Evolutionary conservation across 768 basidiomycete genomes (phyloP), one percentile per base, ranked within the genome.

Genomic region (Boletus rufocinnamomeus): DNA sequence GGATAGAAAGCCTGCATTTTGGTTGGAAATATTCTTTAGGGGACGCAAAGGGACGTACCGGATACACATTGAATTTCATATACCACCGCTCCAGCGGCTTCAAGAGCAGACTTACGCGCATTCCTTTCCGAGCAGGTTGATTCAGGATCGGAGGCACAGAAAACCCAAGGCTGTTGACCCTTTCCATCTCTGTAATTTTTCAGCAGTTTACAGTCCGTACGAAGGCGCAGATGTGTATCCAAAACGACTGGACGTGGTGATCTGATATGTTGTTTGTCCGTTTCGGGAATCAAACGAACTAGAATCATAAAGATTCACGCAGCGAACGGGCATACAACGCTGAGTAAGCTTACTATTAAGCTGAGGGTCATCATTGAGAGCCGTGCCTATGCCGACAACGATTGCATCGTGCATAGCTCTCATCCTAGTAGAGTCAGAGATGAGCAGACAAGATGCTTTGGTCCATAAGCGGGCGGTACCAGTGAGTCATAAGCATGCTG

Each of bases 401-500:
- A 99, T 98, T 10, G 83, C 94, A 66, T 97, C 93, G 74, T 98
- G 96, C 81, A 93, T 84, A 0, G 92, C 81, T 61, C 96, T 80
- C 84, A 98, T 85, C 87, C 95, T 96, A 62, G 50, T 96, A 62
- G 50, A 49, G 59, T 49, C 21, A 25, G 19, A 51, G 32, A 40
- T 65, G 46, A 50, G 52, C 32, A 44, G 28, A 50, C 19, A 34
- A 37, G 11, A 21, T 30, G 32, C 19, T 43, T 54, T 54, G 27
- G 35, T 40, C 21, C 47, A 38, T 25, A 34, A 23, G 57, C 11
- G 41, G 19, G 27, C 11, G 63, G 61, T 66, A 93, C 95, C 91
- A 91, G 72, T 98, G 96, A 13, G 96, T 98, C 89, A 99, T 93
- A 43, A 83, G 62, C 87, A 95, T 88, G 72, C 90, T 93, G 66